Base-by-base conservation (phyloP, 2,329 filamentous ascomycete species). In the Madurella fahalii region DNA sequence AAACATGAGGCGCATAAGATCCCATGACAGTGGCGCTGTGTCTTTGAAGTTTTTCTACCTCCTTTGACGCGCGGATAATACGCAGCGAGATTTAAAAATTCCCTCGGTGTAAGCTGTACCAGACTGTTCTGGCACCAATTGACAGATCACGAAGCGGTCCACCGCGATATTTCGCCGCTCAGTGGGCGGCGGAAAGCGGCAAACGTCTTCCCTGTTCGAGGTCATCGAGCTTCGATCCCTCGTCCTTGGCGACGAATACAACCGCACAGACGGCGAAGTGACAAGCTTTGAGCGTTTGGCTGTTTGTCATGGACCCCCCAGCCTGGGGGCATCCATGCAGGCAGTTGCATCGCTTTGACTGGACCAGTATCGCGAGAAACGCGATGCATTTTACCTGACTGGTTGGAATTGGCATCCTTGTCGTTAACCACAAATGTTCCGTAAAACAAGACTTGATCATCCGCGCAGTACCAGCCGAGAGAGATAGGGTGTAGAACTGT, bases 231-330 rank as follows among this genome's bases (percentile, higher is more conserved):
- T 53, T 49, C 52, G 34, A 43, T 39, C 40, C 46, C 30, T 31
- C 32, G 18, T 43, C 17, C 57, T 59, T 60, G 57, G 57, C 53
- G 45, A 20, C 30, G 47, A 47, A 25, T 49, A 42, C 50, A 60
- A 58, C 46, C 50, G 44, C 45, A 61, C 53, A 50, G 55, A 50
- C 54, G 55, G 55, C 47, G 42, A 54, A 61, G 46, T 39, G 51
- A 62, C 58, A 61, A 61, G 60, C 62, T 62, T 59, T 60, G 39
- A 18, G 30, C 42, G 43, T 56, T 47, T 51, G 42, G 41, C 34
- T 40, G 55, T 61, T 54, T 48, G 58, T 60, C 61, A 59, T 59
- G 59, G 51, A 57, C 43, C 59, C 43, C 59, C 40, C 31, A 50
- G 51, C 40, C 56, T 49, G 53, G 56, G 56, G 56, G 41, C 51